A percentile compares a stretch with the other conserved stretches of the same genome.
These are phyloP conservation scores for Marsdenia floribunda DNA, from an alignment of 257 asterid species.

Conservation along the genomic window DNA sequence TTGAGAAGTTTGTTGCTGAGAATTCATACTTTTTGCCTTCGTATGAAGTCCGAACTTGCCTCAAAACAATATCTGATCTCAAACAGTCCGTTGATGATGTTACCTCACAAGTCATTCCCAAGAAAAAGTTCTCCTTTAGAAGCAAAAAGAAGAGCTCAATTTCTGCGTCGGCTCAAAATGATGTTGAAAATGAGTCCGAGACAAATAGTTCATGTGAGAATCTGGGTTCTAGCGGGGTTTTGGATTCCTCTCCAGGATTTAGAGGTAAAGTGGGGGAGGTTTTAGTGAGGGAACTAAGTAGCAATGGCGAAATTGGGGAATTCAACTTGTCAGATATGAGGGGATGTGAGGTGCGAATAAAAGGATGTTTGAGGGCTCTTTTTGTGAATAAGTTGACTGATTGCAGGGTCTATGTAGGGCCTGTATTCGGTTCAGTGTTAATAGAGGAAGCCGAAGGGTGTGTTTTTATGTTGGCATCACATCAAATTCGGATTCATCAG, in stretches of 20 bases:
- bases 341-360: conserved; percentile 60
- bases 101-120: conserved; percentile 59
- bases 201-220: conserved; percentile 12
- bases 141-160: conserved; percentile 40
- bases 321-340: conserved; percentile 57
- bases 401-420: conserved; percentile 62
- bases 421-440: conserved; percentile 57
- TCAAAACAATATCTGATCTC: conserved; percentile 42
- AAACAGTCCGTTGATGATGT: conserved; percentile 57
- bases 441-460: conserved; percentile 70
- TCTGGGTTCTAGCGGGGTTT: conserved; percentile 24
- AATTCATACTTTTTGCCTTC: conserved; percentile 68
- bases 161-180: conserved; percentile 15
- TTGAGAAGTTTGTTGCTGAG: conserved; percentile 72
- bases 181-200: conserved; percentile 17
- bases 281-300: conserved; percentile 45
- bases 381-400: conserved; percentile 54
- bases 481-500: conserved; percentile 78
- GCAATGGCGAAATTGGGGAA: conserved; percentile 43
- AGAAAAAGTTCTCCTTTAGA: conserved; percentile 80
- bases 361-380: conserved; percentile 72
- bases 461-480: conserved; percentile 66
- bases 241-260: conserved; percentile 52
- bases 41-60: conserved; percentile 71
- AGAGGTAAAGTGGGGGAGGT: conserved; percentile 45